phyloP scores from a whole-genome alignment of 371 early-diverging fungal genomes.

The Phascolomyces articulosus region DNA sequence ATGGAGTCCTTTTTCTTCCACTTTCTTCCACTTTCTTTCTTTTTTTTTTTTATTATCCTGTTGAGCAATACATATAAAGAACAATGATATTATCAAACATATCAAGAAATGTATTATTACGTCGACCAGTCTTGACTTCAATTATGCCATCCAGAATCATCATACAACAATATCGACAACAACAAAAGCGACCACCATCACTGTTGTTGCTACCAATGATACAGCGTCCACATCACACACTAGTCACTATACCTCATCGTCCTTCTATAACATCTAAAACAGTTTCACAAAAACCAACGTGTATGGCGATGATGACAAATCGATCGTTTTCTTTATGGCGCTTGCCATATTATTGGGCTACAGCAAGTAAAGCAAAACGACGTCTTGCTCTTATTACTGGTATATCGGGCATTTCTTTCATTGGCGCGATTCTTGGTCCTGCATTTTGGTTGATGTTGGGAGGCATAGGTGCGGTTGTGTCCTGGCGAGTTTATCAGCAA shows the following conservation, averaged over 20 bases:
- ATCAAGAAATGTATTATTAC: not conserved
- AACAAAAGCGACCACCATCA: not conserved
- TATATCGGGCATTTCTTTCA: slow-evolving; percentile 22
- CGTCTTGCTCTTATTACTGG: slow-evolving; percentile 22
- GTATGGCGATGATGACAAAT: not conserved
- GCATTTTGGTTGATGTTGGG: slow-evolving; percentile 33
- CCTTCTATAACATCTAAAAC: too few relatives aligned
- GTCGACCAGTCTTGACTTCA: not conserved
- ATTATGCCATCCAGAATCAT: not conserved
- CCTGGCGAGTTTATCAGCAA: slow-evolving; percentile 37
- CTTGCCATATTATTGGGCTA: slow-evolving; percentile 31
- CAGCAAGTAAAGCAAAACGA: slow-evolving; percentile 26
- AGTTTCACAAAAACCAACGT: too few relatives aligned
- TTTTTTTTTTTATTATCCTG: not conserved
- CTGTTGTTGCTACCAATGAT: not conserved
- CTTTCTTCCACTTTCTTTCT: not conserved
- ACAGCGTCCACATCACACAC: not conserved
- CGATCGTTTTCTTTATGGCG: slow-evolving; percentile 32
- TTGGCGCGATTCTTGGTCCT: slow-evolving; percentile 38
- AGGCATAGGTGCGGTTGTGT: slow-evolving; percentile 29
- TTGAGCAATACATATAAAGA: not conserved
- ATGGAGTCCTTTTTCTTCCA: too few relatives aligned
- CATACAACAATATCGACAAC: not conserved
- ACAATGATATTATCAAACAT: not conserved
- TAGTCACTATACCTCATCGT: too few relatives aligned